A percentile compares a stretch with the other conserved stretches of the same genome.
Conservation (phyloP, 2,329 filamentous ascomycete genomes). For the Monilinia vaccinii-corymbosi region DNA sequence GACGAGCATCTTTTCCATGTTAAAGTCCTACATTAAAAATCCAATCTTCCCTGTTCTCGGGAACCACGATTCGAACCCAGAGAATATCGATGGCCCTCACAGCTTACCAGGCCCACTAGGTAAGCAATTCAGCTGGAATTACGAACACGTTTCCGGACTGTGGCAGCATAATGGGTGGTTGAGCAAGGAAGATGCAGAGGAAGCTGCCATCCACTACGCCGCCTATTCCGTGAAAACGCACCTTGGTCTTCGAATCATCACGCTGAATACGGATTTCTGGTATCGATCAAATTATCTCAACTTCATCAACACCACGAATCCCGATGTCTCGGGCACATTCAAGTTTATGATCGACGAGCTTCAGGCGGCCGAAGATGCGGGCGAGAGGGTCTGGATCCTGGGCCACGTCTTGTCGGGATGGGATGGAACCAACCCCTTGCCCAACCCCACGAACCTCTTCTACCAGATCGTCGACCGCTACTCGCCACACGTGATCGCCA, state of each 20-base stretch:
- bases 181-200: conserved; percentile 33
- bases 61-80: conserved; percentile 48
- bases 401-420: conserved; percentile 47
- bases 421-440: conserved; percentile 44
- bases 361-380: conserved; percentile 41
- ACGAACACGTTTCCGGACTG: conserved; percentile 43
- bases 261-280: conserved; percentile 44
- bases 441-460: conserved; percentile 45
- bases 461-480: conserved; percentile 47
- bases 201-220: conserved; percentile 45
- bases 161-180: conserved; percentile 51
- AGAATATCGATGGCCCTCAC: conserved; percentile 44
- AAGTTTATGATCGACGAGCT: conserved; percentile 43
- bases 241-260: conserved; percentile 42
- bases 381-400: conserved; percentile 44
- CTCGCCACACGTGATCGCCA: conserved; percentile 45
- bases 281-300: conserved; percentile 38
- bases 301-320: conserved; percentile 42
- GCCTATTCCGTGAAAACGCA: conserved; percentile 47
- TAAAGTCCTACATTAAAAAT: conserved; percentile 46
- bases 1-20: conserved; percentile 42
- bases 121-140: conserved; percentile 49
- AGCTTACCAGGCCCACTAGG: conserved; percentile 43
- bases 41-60: conserved; percentile 48
- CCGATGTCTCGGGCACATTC: conserved; percentile 40